Percentiles rank a stretch among this genome's conserved stretches.
Evolutionary conservation across 2,329 filamentous ascomycete genomes (phyloP).

Genomic region (Cercospora nicotianae): DNA sequence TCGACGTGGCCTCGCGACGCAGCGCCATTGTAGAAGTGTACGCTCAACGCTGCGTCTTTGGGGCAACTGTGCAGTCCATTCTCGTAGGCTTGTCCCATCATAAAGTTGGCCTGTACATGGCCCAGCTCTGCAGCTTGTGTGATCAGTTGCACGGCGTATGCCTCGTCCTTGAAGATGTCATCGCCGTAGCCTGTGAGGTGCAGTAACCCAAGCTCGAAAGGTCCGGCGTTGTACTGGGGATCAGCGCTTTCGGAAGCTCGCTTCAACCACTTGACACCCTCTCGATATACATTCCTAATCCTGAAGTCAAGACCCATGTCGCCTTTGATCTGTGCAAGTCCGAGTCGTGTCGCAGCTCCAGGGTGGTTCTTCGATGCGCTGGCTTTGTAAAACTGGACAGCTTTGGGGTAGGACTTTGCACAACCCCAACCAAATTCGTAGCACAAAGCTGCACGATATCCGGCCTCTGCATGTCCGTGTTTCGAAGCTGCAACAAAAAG

Average conservation of each 20-base stretch:
- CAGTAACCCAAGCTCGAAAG: slow-evolving; percentile 83
- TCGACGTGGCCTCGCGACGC: slow-evolving; percentile 79
- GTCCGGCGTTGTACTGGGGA: slow-evolving; percentile 85
- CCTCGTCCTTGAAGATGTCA: slow-evolving; percentile 87
- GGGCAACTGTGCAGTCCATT: slow-evolving; percentile 86
- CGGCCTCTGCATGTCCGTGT: slow-evolving; percentile 94
- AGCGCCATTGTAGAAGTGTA: slow-evolving; percentile 95
- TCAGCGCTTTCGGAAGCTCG: slow-evolving; percentile 88
- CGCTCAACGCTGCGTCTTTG: slow-evolving; percentile 84
- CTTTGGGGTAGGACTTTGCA: slow-evolving; percentile 83
- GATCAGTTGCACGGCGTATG: slow-evolving; percentile 89
- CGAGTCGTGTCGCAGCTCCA: slow-evolving; percentile 88
- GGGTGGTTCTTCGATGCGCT: slow-evolving; percentile 93
- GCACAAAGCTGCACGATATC: slow-evolving; percentile 87
- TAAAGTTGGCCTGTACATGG: slow-evolving; percentile 79
- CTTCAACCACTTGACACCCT: slow-evolving; percentile 96
- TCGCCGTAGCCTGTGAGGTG: slow-evolving; percentile 94
- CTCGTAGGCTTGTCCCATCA: slow-evolving; percentile 96
- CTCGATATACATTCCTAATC: slow-evolving; percentile 59
- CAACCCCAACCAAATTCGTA: slow-evolving; percentile 99
- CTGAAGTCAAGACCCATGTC: slow-evolving; percentile 77
- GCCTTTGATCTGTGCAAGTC: slow-evolving; percentile 83
- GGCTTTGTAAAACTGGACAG: slow-evolving; percentile 87
- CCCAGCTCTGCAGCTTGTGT: slow-evolving; percentile 92
- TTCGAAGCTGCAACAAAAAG: slow-evolving; percentile 92